Base-by-base conservation (phyloP, 345 rosid genomes). In the Eucalyptus coolabah region DNA sequence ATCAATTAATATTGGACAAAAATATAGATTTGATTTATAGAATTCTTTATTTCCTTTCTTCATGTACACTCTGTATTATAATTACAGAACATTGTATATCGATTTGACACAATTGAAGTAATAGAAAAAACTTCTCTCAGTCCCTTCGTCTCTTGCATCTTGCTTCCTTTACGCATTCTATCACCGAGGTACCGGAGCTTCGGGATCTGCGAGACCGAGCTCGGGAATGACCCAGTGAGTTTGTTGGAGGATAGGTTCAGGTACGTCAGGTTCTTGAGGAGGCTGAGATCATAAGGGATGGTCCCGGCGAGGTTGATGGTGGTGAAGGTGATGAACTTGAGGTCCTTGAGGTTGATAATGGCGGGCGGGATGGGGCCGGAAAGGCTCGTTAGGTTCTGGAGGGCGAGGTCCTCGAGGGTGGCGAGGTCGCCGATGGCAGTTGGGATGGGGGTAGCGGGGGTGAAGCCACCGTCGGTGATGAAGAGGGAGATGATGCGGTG, bases 191-290 rank as follows among this genome's bases (percentile, higher is more conserved):
- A 93, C 12, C 1, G 59, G 34, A 96, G 95, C 83, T 93, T 94
- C 30, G 90, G 95, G 88, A 95, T 88, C 90, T 69, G 40, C 40
- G 95, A 92, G 23, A 96, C 93, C 7, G 94, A 93, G 65, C 91
- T 82, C 0, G 96, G 98, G 87, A 95, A 92, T 6, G 95, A 88
- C 14, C 99, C 96, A 40, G 95, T 90, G 63, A 97, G 95, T 11
- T 88, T 90, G 91, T 97, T 95, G 80, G 95, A 97, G 24, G 97
- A 88, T 67, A 97, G 94, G 47, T 95, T 95, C 86, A 95, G 88
- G 92, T 87, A 93, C 17, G 90, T 87, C 4, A 97, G 91, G 90
- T 90, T 93, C 93, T 93, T 94, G 53, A 86, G 72, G 45, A 34
- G 49, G 47, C 86, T 82, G 77, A 88, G 83, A 65, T 86, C 11